Evolutionary conservation across 2,329 filamentous ascomycete species (phyloP).

Genomic region (Zalaria obscura): DNA sequence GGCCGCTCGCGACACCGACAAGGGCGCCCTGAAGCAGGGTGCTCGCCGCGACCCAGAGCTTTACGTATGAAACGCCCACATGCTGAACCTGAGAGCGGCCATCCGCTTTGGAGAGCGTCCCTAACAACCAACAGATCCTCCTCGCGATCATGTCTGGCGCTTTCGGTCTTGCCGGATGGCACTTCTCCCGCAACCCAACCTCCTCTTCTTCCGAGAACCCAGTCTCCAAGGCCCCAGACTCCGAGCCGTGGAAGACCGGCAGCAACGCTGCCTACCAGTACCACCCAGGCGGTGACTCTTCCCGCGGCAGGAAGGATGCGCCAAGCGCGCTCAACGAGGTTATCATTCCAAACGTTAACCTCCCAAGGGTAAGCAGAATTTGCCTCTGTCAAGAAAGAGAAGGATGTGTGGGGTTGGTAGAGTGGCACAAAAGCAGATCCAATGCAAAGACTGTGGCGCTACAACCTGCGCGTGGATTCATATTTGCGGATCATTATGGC

Average conservation of each 20-base stretch:
- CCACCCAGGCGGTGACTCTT: slow-evolving; percentile 68
- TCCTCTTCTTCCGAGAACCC: slow-evolving; percentile 65
- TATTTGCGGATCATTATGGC: too few species aligned
- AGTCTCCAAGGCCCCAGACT: slow-evolving; percentile 58
- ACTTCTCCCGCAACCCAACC: slow-evolving; percentile 78
- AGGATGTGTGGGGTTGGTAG: background rate
- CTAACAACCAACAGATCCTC: slow-evolving; percentile 53
- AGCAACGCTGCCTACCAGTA: slow-evolving; percentile 48
- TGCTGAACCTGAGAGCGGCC: slow-evolving; percentile 1
- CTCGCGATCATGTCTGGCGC: slow-evolving; percentile 81
- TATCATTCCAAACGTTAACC: slow-evolving; percentile 81
- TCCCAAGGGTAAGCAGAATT: slow-evolving; percentile 58
- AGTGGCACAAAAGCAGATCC: too few species aligned
- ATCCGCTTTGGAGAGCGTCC: background rate
- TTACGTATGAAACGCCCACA: slow-evolving; percentile 39
- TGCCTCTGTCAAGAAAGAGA: background rate
- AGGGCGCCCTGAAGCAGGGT: slow-evolving; percentile 42
- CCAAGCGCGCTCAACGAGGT: slow-evolving; percentile 92
- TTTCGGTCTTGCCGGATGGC: slow-evolving; percentile 79
- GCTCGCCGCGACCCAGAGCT: slow-evolving; percentile 61
- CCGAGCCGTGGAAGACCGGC: slow-evolving; percentile 83
- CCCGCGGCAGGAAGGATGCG: slow-evolving; percentile 65
- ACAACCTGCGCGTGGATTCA: too few species aligned
- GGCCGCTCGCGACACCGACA: slow-evolving; percentile 20
- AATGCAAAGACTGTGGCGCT: too few species aligned